phyloP scores from a whole-genome alignment of 2,329 filamentous ascomycete species.

The Zymoseptoria crescenta region DNA sequence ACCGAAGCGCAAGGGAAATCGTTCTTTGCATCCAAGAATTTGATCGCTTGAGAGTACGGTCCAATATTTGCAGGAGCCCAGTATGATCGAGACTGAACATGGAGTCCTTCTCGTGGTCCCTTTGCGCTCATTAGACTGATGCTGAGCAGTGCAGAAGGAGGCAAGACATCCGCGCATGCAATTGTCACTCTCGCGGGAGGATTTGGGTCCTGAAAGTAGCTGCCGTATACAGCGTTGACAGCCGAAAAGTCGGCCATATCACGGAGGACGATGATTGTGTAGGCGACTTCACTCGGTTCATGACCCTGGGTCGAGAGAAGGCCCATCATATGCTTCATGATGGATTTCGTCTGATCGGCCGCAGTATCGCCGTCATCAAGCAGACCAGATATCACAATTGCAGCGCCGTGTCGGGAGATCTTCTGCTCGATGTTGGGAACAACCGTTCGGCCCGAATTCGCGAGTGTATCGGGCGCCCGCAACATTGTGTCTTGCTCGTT shows the following conservation, averaged over 20 bases:
- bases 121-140: slow-evolving; percentile 41
- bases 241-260: slow-evolving; percentile 70
- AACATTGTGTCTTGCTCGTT: background rate
- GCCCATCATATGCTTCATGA: slow-evolving; percentile 31
- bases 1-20: slow-evolving; percentile 34
- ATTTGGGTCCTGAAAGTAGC: slow-evolving; percentile 67
- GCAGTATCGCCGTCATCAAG: slow-evolving; percentile 30
- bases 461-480: background rate
- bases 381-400: slow-evolving; percentile 26
- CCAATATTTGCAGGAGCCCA: slow-evolving; percentile 98
- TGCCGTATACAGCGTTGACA: slow-evolving; percentile 69
- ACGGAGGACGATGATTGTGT: slow-evolving; percentile 60
- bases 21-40: slow-evolving; percentile 34
- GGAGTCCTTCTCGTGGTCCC: slow-evolving; percentile 48
- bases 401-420: background rate
- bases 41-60: slow-evolving; percentile 85
- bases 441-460: background rate
- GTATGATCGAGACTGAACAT: slow-evolving; percentile 89
- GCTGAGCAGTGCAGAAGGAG: slow-evolving; percentile 53
- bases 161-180: slow-evolving; percentile 62
- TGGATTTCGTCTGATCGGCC: slow-evolving; percentile 33
- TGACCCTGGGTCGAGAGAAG: slow-evolving; percentile 25
- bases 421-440: background rate
- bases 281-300: slow-evolving; percentile 26
- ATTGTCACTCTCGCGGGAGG: slow-evolving; percentile 82